Evolutionary conservation across 306 rosid genomes (phyloP), one percentile per base, ranked within the genome.

Genomic region (Sechiopsis laciniata): DNA sequence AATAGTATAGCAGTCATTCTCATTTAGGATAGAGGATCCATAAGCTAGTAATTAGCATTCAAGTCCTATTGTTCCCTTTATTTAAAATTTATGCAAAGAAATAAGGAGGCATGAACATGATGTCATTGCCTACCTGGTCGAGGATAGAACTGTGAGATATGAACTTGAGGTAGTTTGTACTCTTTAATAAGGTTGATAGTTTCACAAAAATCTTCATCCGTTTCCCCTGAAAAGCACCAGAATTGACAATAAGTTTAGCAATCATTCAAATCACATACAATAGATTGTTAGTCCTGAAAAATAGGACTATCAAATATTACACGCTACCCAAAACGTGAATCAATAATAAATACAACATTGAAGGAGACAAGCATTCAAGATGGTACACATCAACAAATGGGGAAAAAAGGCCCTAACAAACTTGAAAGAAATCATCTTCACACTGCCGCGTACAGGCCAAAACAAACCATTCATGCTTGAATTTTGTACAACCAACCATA

Each of bases 81-180:
- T 10, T 19, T 40, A 66, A 42, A 45, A 7, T 45, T 17, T 66
- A 66, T 11, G 55, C 35, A 45, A 66, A 19, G 17, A 66, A 66
- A 66, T 17, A 45, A 12, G 22, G 69, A 66, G 72, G 24, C 16
- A 2, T 19, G 5, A 19, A 66, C 67, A 29, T 13, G 55, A 66
- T 45, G 59, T 1, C 10, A 74, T 57, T 13, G 7, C 77, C 54
- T 78, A 88, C 98, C 97, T 76, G 99, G 99, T 75, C 99, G 96
- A 76, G 99, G 96, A 85, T 94, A 94, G 82, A 94, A 94, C 79
- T 94, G 99, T 51, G 97, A 94, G 78, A 94, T 91, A 78, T 94
- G 99, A 84, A 94, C 95, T 85, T 94, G 99, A 59, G 97, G 42
- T 54, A 94, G 82, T 82, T 87, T 84, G 90, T 91, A 94, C 66